Evolutionary conservation across 306 rosid genomes (phyloP), one percentile per base, ranked within the genome.

Genomic region (Lablab purpureus): DNA sequence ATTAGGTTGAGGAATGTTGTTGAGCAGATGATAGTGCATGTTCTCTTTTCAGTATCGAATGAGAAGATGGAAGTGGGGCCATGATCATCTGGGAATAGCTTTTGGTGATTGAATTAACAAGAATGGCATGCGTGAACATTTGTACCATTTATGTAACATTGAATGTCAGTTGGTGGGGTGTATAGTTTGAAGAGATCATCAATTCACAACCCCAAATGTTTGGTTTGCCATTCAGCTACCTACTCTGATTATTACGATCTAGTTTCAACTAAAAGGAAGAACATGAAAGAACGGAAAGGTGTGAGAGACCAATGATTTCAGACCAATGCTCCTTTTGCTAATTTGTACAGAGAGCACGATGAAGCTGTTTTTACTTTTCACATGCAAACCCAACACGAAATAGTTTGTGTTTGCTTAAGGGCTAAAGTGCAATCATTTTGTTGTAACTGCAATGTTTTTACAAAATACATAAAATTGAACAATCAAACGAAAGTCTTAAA

Each of bases 21-120:
- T 14, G 67, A 40, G 68, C 14, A 23, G 11, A 40, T 74, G 56
- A 2, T 25, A 23, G 69, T 7, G 23, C 46, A 23, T 51, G 4
- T 71, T 55, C 54, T 41, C 58, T 59, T 75, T 27, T 9, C 18
- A 6, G 70, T 25, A 5, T 17, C 18, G n/a, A 15, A 46, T 63
- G 50, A 28, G 51, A 47, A 62, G 72, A 63, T 62, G 34, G 36
- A 76, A 30, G 45, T 59, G 70, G 79, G 79, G 32, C 60, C 71
- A 60, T 2, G 7, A 76, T n/a, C 8, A 76, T n/a, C 8, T 30
- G 4, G 28, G 28, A 1, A 4, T 59, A 30, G 34, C 34, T 30
- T 27, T 30, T 30, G n/a, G 51, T 64, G 50, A 32, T 76, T 62
- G 73, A 30, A 30, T 30, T 30, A 74, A 8, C 77, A 34, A 32